Percentiles rank a stretch among this genome's conserved stretches.
Conservation (phyloP, 331 rosid species). For the Phaseolus coccineus region DNA sequence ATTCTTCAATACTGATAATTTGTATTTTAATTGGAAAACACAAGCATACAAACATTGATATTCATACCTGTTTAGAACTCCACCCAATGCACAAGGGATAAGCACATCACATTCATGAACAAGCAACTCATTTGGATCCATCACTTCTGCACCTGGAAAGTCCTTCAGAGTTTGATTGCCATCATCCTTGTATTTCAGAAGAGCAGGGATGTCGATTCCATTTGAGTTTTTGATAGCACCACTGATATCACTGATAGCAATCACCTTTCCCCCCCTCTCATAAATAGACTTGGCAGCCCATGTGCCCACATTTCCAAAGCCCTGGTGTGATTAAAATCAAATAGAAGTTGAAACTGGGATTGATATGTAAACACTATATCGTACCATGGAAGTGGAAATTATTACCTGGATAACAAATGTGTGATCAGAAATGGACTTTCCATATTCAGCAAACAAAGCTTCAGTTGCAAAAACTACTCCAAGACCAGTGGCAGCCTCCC, state of each 20-base stretch:
- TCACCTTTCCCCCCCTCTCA: conserved; percentile 87
- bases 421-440: conserved; percentile 66
- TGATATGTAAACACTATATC: not conserved
- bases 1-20: too few relatives aligned
- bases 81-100: conserved; percentile 92
- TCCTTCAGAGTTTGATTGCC: conserved; percentile 54
- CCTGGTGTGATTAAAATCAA: conserved; percentile 40
- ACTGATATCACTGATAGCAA: conserved; percentile 86
- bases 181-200: conserved; percentile 63
- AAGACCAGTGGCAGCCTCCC: conserved; percentile 96
- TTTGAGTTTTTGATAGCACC: conserved; percentile 76
- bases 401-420: conserved; percentile 83
- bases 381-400: not conserved
- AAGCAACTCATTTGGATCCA: conserved; percentile 76
- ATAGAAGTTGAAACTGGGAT: conserved; percentile 1
- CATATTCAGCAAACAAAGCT: conserved; percentile 82
- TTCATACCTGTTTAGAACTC: conserved; percentile 80
- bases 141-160: conserved; percentile 64
- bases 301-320: conserved; percentile 91
- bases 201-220: conserved; percentile 71
- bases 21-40: too few relatives aligned
- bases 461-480: conserved; percentile 84
- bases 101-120: conserved; percentile 88
- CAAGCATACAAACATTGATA: not conserved
- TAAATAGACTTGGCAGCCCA: conserved; percentile 85